A percentile compares a stretch with the other conserved stretches of the same genome.
Evolutionary conservation across 2,329 filamentous ascomycete species (phyloP).

Genomic region (Trichoderma afroharzianum): DNA sequence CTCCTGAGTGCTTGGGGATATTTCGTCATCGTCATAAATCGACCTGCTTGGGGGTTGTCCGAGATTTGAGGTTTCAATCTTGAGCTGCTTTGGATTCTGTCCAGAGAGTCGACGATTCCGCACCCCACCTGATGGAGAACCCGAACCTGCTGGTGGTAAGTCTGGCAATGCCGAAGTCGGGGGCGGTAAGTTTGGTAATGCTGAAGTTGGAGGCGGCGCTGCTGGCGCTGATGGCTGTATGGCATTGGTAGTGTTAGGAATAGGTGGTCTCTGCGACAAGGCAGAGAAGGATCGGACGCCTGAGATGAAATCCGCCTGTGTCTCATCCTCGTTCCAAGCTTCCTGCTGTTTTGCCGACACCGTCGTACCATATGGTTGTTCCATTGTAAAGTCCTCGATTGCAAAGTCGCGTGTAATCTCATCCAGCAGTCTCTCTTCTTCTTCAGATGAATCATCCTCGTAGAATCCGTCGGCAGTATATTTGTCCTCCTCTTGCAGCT

Average conservation of each 20-base stretch:
- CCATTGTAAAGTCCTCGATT: constrained; percentile 76
- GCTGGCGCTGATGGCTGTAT: constrained; percentile 36
- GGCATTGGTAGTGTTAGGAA: constrained; percentile 22
- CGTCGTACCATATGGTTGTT: neutral
- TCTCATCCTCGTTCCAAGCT: constrained; percentile 2
- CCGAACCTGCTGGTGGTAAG: constrained; percentile 35
- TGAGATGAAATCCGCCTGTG: neutral
- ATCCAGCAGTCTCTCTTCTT: constrained; percentile 76
- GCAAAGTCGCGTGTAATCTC: constrained; percentile 83
- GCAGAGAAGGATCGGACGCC: constrained; percentile 61
- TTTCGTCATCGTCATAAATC: constrained; percentile 9
- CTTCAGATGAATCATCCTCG: constrained; percentile 60
- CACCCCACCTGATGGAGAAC: constrained; percentile 50
- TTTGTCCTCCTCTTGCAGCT: constrained; percentile 20
- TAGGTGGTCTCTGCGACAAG: constrained; percentile 57
- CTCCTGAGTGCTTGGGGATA: constrained; percentile 11
- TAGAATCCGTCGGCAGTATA: constrained; percentile 53
- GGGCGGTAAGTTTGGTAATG: constrained; percentile 44
- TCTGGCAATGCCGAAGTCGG: constrained; percentile 40
- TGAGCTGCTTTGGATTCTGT: constrained; percentile 75
- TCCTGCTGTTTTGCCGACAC: constrained; percentile 4
- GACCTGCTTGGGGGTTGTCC: constrained; percentile 22
- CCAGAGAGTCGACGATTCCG: constrained; percentile 76
- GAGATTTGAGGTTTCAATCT: constrained; percentile 69
- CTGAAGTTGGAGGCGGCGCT: constrained; percentile 46